Percentiles rank a stretch among this genome's conserved stretches.
Evolutionary conservation across 805 yeast species (phyloP).

Genomic region (Cyberlindnera japonica): DNA sequence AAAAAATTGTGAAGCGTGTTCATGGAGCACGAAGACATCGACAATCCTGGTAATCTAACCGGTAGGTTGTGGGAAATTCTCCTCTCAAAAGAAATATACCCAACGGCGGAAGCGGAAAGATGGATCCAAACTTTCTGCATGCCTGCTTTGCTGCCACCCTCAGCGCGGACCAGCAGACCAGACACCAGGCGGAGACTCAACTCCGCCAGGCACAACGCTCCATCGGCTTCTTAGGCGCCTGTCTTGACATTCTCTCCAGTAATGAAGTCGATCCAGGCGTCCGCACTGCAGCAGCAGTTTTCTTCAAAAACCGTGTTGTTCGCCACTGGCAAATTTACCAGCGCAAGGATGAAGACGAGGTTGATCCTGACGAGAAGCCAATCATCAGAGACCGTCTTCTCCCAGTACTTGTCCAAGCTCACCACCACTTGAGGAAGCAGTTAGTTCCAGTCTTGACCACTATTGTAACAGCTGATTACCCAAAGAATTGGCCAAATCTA

Average conservation of each 20-base stretch:
- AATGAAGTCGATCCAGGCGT: constrained; percentile 48
- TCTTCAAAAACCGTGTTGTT: constrained; percentile 70
- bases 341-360: constrained; percentile 32
- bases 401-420: constrained; percentile 53
- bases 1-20: too few species aligned
- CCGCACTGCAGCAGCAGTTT: constrained; percentile 74
- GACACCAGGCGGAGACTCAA: constrained; percentile 68
- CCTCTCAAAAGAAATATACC: too few species aligned
- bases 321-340: constrained; percentile 52
- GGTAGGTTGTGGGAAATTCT: too few species aligned
- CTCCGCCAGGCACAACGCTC: constrained; percentile 52
- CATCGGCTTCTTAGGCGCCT: constrained; percentile 78
- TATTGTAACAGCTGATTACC: constrained; percentile 49
- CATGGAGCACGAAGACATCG: too few species aligned
- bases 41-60: too few species aligned
- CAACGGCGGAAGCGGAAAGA: too few species aligned
- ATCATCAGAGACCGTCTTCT: constrained; percentile 66
- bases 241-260: constrained; percentile 67
- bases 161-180: constrained; percentile 55
- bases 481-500: constrained; percentile 52
- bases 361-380: constrained; percentile 72
- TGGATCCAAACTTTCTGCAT: constrained; percentile 68
- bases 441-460: constrained; percentile 49
- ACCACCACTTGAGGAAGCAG: constrained; percentile 38
- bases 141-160: constrained; percentile 79